Base-by-base conservation (phyloP, 116 monocot species). In the Cymodocea nodosa region DNA sequence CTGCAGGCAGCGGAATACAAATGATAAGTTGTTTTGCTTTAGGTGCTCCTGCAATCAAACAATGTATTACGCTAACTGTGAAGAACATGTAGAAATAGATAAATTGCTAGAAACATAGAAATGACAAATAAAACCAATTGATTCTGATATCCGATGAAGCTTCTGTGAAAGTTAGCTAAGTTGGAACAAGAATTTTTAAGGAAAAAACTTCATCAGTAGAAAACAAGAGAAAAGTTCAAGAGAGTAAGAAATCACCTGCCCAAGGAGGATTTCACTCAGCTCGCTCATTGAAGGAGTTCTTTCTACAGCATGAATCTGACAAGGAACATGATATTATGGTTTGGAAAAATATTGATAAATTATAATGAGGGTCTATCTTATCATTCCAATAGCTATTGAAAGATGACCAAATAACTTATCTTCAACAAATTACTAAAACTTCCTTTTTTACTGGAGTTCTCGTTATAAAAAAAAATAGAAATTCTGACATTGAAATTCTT, bases 1-100 rank as follows among this genome's bases (percentile, higher is more conserved):
- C 91, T 98, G 91, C 66, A 98, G 73, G 60, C 97, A 75, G 60
- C 97, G 91, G 75, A 98, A 98, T 67, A 98, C 91, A 86, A 88
- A 98, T 24, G 97, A 98, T 40, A 91, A 69, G 51, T 86, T 82
- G 77, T 88, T 90, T 65, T 98, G 92, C 76, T 88, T 88, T 30
- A 86, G 65, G 58, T 91, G 88, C 39, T 98, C 97, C 97, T 98
- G 88, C 65, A 81, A 73, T 73, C 18, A 18, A 59, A 24, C 0
- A 75, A 76, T 4, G 50, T 62, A 14, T 1, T 36, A 61, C 37
- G 44, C 37, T 34, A 59, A 8, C n/a, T 6, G 9, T 11, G 37
- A 15, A 62, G 9, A 62, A 15, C 62, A 62, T 6, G n/a, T 7
- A 17, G 17, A 62, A 62, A 37, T 62, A 35, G 34, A 37, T 37